These are phyloP conservation scores for Tetrahymena borealis DNA, from an alignment of 73 alveolate species.

Conservation along the genomic window DNA sequence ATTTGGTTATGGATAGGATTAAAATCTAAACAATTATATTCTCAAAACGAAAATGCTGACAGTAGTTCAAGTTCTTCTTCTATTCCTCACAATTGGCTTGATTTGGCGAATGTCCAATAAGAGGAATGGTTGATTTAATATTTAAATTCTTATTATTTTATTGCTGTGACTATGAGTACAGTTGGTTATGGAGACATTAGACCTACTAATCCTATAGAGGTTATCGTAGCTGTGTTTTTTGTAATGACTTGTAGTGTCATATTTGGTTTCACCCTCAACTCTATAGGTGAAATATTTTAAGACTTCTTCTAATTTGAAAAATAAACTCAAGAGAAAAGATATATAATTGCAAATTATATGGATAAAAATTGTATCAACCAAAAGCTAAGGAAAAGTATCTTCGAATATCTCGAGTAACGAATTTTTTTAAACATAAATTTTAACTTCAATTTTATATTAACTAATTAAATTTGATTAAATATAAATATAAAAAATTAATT, in stretches of 20 bases:
- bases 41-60: neutral
- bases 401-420: neutral
- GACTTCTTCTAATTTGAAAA: neutral
- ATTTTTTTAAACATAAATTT: too few relatives aligned
- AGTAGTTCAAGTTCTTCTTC: too few relatives aligned
- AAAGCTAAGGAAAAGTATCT: neutral
- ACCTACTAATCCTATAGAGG: neutral
- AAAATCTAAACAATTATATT: neutral
- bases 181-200: constrained; percentile 40
- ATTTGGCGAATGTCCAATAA: neutral
- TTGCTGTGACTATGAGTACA: constrained; percentile 25
- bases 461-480: too few relatives aligned
- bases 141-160: constrained; percentile 21
- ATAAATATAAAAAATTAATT: too few relatives aligned
- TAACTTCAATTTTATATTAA: too few relatives aligned
- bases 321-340: neutral
- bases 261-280: neutral
- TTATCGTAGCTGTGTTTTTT: neutral
- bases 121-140: neutral
- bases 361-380: neutral
- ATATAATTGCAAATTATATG: neutral
- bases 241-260: neutral
- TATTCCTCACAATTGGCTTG: neutral
- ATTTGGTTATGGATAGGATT: neutral
- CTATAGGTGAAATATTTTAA: neutral